Conservation (phyloP, 306 rosid species). For the Cicer cuneatum region DNA sequence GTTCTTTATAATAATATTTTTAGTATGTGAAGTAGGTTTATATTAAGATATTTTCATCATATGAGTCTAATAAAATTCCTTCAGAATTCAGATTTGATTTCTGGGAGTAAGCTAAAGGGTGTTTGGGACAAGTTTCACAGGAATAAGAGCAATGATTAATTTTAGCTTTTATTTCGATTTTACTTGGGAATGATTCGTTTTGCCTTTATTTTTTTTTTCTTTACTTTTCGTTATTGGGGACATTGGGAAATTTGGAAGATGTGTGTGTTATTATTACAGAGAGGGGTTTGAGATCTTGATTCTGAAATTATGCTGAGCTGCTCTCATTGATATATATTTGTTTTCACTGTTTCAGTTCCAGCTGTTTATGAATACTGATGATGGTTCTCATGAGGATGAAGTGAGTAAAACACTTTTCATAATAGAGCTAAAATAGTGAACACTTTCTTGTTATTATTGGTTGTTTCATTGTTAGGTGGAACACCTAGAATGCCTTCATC, state of each 20-base stretch:
- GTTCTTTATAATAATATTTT: slow-evolving; percentile 1
- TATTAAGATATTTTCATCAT: neutral
- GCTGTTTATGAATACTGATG: slow-evolving; percentile 36
- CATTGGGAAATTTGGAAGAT: neutral
- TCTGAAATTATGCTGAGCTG: neutral
- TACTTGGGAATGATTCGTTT: neutral
- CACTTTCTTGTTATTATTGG: neutral
- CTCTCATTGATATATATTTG: neutral
- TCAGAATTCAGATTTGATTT: neutral
- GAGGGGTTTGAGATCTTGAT: neutral
- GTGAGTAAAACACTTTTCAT: slow-evolving; percentile 43
- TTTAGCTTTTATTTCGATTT: neutral
- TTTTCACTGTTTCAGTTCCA: neutral
- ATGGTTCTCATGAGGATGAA: slow-evolving; percentile 50
- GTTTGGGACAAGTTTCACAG: neutral
- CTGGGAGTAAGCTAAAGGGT: neutral
- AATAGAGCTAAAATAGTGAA: too few relatives aligned
- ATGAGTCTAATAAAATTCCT: neutral
- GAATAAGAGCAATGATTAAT: neutral
- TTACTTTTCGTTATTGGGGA: neutral
- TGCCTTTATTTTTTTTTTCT: neutral
- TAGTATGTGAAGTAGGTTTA: neutral
- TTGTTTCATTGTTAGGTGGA: too few relatives aligned
- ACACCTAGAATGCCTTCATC: too few relatives aligned
- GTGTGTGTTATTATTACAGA: neutral